Evolutionary conservation across 805 yeast species (phyloP).

Genomic region (Metschnikowia borealis): DNA sequence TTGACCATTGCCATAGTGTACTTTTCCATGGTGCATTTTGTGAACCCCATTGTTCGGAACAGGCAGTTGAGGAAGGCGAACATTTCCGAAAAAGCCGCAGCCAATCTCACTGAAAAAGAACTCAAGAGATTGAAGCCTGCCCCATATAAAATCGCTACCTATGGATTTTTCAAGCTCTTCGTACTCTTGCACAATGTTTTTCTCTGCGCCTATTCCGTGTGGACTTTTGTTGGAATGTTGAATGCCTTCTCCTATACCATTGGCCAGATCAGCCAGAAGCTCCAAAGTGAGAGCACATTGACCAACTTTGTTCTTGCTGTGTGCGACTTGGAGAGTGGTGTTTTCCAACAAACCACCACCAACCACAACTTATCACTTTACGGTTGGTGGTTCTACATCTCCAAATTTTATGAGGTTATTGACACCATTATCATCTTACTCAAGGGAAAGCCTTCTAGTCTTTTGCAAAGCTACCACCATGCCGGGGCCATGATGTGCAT

Average conservation of each 20-base stretch:
- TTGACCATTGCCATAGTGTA: conserved; percentile 54
- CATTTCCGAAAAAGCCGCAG: conserved; percentile 15
- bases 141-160: conserved; percentile 48
- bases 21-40: conserved; percentile 53
- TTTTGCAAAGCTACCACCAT: conserved; percentile 72
- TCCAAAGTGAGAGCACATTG: conserved; percentile 21
- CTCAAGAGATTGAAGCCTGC: conserved; percentile 45
- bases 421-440: conserved; percentile 65
- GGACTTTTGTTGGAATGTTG: conserved; percentile 70
- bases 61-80: conserved; percentile 40
- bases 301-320: conserved; percentile 57
- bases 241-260: conserved; percentile 44
- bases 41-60: conserved; percentile 45
- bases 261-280: conserved; percentile 14
- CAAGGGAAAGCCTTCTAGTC: conserved; percentile 63
- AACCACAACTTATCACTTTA: conserved; percentile 45
- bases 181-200: conserved; percentile 59
- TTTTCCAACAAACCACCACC: conserved; percentile 38
- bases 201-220: conserved; percentile 61
- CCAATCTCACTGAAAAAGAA: conserved; percentile 18
- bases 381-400: conserved; percentile 64
- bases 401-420: conserved; percentile 67
- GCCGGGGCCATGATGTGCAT: conserved; percentile 77
- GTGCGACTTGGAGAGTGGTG: conserved; percentile 57
- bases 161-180: conserved; percentile 45